These are phyloP conservation scores for Linum lewisii DNA, from an alignment of 345 rosid species.

Conservation along the genomic window DNA sequence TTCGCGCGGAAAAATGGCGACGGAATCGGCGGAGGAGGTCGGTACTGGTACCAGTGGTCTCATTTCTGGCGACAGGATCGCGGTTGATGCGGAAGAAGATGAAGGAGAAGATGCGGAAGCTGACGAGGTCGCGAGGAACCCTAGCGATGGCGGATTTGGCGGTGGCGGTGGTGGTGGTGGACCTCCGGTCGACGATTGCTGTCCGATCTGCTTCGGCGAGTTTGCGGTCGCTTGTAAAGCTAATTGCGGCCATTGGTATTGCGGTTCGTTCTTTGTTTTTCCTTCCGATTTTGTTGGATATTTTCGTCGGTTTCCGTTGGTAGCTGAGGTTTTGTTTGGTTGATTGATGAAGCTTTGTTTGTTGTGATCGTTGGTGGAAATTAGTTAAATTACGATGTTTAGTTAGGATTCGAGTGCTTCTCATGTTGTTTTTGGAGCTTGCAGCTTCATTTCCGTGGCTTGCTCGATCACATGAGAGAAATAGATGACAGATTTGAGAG, in stretches of 20 bases:
- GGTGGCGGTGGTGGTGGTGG: background rate
- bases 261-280: conserved; percentile 40
- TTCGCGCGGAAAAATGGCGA: background rate
- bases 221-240: conserved; percentile 63
- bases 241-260: conserved; percentile 88
- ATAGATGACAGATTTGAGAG: background rate
- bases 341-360: background rate
- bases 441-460: background rate
- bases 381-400: background rate
- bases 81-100: background rate
- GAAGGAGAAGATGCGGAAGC: conserved; percentile 12
- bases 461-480: background rate
- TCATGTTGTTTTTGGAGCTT: background rate
- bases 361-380: background rate
- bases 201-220: conserved; percentile 71
- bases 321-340: background rate
- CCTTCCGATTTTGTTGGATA: background rate
- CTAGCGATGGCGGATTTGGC: background rate
- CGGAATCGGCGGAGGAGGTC: background rate
- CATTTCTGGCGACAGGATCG: background rate
- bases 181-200: conserved; percentile 74
- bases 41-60: background rate
- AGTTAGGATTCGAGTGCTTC: background rate
- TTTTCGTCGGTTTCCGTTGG: background rate
- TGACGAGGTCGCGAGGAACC: conserved; percentile 16